A percentile compares a stretch with the other conserved stretches of the same genome.
phyloP scores from a whole-genome alignment of 768 basidiomycete genomes.

The Leucosporidium scottii region DNA sequence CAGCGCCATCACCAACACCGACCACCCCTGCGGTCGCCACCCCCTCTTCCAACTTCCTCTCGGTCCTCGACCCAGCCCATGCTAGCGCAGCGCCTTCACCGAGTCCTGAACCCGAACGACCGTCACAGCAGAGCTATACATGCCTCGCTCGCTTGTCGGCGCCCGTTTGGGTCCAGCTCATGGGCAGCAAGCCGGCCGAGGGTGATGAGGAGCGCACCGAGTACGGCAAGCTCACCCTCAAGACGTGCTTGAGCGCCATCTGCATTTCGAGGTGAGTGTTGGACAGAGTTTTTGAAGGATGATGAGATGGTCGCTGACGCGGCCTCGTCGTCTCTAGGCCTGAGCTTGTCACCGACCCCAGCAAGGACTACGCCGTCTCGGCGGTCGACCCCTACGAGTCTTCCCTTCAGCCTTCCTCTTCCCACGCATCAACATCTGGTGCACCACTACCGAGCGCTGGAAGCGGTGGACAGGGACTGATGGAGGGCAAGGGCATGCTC shows the following conservation, averaged over 20 bases:
- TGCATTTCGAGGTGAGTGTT: slow-evolving; percentile 31
- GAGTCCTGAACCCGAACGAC: neutral
- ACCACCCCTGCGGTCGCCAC: neutral
- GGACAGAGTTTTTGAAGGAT: neutral
- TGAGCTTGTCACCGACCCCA: slow-evolving; percentile 28
- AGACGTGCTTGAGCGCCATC: slow-evolving; percentile 30
- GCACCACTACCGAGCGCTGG: neutral
- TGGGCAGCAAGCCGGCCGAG: slow-evolving; percentile 5
- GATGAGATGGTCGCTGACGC: neutral
- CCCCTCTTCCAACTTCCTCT: neutral
- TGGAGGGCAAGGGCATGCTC: slow-evolving; percentile 35
- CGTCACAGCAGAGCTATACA: slow-evolving; percentile 10
- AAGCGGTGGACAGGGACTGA: slow-evolving; percentile 1
- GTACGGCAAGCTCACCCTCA: slow-evolving; percentile 30
- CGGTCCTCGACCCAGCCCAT: neutral
- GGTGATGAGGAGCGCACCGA: slow-evolving; percentile 7
- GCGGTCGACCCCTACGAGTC: slow-evolving; percentile 33
- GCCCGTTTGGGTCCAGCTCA: slow-evolving; percentile 26
- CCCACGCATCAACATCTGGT: neutral
- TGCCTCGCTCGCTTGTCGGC: slow-evolving; percentile 23
- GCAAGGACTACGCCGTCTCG: slow-evolving; percentile 30
- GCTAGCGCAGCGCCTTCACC: neutral
- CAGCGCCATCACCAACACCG: neutral
- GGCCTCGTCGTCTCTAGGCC: slow-evolving; percentile 6
- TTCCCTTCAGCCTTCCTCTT: slow-evolving; percentile 4